A percentile compares a stretch with the other conserved stretches of the same genome.
These are phyloP conservation scores for Cryphonectria radicalis DNA, from an alignment of 2,329 filamentous ascomycete genomes.

Conservation along the genomic window DNA sequence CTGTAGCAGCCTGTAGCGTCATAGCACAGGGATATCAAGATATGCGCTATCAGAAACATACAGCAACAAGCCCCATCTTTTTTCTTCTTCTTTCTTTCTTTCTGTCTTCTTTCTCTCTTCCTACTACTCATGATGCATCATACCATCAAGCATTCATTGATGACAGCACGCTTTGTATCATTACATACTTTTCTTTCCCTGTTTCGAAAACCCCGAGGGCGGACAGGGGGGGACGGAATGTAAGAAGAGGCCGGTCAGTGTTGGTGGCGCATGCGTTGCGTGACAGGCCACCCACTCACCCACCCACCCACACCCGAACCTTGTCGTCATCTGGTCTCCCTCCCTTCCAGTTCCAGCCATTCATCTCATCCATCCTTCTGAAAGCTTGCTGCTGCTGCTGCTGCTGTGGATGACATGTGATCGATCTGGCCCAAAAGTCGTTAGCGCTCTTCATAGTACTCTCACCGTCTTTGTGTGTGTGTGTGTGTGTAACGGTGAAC, in stretches of 20 bases:
- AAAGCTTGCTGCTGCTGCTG: background rate
- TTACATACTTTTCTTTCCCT: background rate
- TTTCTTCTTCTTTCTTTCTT: background rate
- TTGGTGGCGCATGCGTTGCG: background rate
- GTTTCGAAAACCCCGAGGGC: background rate
- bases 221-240: background rate
- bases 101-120: too few species aligned
- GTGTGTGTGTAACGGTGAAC: background rate
- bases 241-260: background rate
- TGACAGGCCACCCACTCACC: background rate
- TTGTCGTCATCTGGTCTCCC: slow-evolving; percentile 15
- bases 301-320: background rate
- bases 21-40: background rate
- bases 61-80: background rate
- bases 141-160: background rate
- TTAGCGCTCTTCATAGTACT: background rate
- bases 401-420: slow-evolving; percentile 4
- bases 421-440: background rate
- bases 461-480: background rate
- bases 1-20: background rate
- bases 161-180: background rate
- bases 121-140: too few species aligned
- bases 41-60: background rate
- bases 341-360: slow-evolving; percentile 1
- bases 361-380: background rate